Conservation (phyloP, 2,329 filamentous ascomycete species). For the Aspergillus felis region DNA sequence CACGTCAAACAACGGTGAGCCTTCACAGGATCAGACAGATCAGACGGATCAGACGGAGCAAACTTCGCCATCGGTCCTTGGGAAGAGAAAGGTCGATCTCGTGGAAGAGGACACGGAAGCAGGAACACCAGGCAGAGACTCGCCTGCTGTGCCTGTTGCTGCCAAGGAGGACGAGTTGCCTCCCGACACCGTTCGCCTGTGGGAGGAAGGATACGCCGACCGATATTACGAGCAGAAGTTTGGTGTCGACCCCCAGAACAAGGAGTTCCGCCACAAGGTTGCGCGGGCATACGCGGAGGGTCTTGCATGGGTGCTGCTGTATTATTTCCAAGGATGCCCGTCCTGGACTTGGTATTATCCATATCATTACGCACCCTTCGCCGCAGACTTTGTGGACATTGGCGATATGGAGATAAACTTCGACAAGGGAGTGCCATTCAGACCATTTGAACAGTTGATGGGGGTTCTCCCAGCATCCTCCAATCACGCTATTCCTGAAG, state of each 20-base stretch:
- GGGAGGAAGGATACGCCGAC: slow-evolving; percentile 94
- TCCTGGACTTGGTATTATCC: slow-evolving; percentile 99
- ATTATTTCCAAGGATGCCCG: slow-evolving; percentile 97
- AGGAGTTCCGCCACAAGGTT: slow-evolving; percentile 83
- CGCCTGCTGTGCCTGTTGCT: slow-evolving; percentile 49
- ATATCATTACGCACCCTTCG: slow-evolving; percentile 97
- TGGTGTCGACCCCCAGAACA: slow-evolving; percentile 72
- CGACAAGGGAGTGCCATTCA: slow-evolving; percentile 78
- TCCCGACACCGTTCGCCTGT: slow-evolving; percentile 79
- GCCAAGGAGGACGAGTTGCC: slow-evolving; percentile 59
- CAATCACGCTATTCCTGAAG: slow-evolving; percentile 80
- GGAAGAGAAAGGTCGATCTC: slow-evolving; percentile 65
- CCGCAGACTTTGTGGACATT: slow-evolving; percentile 85
- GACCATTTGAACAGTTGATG: slow-evolving; percentile 96
- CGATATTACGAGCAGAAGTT: slow-evolving; percentile 98
- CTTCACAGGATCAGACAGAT: slow-evolving; percentile 22
- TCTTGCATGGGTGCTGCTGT: slow-evolving; percentile 88
- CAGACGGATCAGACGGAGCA: slow-evolving; percentile 24
- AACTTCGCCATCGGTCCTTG: slow-evolving; percentile 32
- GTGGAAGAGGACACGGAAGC: slow-evolving; percentile 56
- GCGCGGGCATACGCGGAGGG: slow-evolving; percentile 91
- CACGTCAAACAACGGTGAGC: slow-evolving; percentile 21
- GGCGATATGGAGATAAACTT: slow-evolving; percentile 76
- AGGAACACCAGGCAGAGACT: slow-evolving; percentile 58
- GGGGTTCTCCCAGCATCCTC: slow-evolving; percentile 92